Percentiles rank a stretch among this genome's conserved stretches.
Conservation (phyloP, 306 rosid species). For the Sophora flavescens region DNA sequence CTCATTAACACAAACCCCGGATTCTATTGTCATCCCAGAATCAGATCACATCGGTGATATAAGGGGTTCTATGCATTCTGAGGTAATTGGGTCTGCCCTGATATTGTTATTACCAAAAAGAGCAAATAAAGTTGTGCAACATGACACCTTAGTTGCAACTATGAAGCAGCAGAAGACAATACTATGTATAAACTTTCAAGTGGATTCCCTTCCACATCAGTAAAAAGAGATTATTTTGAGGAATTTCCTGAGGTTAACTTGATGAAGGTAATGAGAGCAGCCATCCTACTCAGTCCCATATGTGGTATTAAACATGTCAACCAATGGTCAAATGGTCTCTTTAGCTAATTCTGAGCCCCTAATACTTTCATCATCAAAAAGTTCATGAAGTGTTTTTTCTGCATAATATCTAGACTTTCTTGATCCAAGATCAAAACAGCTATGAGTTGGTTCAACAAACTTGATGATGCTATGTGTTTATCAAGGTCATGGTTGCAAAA, state of each 20-base stretch:
- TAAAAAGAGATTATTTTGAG: conserved; percentile 64
- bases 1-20: conserved; percentile 90
- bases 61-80: conserved; percentile 82
- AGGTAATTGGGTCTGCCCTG: conserved; percentile 77
- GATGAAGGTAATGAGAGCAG: conserved; percentile 80
- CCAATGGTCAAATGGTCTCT: conserved; percentile 89
- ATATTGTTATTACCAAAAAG: conserved; percentile 72
- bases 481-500: conserved; percentile 85
- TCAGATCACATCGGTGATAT: conserved; percentile 77
- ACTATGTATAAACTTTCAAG: conserved; percentile 80
- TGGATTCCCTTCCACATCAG: conserved; percentile 83
- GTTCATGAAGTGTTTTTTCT: conserved; percentile 85
- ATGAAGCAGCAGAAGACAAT: conserved; percentile 73
- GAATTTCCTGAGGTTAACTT: conserved; percentile 81
- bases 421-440: conserved; percentile 96
- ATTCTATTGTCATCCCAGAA: conserved; percentile 69
- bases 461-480: conserved; percentile 78
- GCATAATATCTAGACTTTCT: conserved; percentile 94
- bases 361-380: conserved; percentile 72
- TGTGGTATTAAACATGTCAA: conserved; percentile 89
- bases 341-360: conserved; percentile 80
- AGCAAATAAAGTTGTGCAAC: conserved; percentile 85
- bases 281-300: conserved; percentile 88
- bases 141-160: conserved; percentile 75
- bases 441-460: conserved; percentile 87